These are phyloP conservation scores for Phalaenopsis equestris DNA, from an alignment of 106 monocot species.

Conservation along the genomic window DNA sequence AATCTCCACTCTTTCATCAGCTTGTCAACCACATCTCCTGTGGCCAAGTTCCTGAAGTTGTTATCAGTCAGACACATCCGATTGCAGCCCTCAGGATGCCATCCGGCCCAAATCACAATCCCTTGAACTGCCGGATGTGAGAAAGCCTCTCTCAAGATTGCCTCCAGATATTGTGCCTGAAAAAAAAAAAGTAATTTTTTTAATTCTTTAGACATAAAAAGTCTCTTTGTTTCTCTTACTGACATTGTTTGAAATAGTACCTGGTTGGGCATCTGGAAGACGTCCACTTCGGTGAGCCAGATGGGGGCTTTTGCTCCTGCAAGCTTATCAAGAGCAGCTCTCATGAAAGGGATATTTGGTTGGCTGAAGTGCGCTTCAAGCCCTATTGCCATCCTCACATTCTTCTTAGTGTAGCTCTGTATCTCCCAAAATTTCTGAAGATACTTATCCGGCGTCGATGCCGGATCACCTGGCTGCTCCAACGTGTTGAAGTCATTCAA, in stretches of 20 bases:
- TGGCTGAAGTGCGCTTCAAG: constrained; percentile 56
- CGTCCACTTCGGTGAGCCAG: constrained; percentile 88
- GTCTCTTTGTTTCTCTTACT: not conserved
- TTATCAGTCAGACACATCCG: constrained; percentile 77
- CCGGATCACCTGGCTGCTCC: constrained; percentile 37
- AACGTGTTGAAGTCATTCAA: constrained; percentile 79
- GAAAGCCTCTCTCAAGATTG: constrained; percentile 62
- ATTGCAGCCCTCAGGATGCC: constrained; percentile 50
- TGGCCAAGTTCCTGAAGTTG: constrained; percentile 62
- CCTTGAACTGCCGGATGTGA: constrained; percentile 66
- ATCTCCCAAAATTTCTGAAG: constrained; percentile 49
- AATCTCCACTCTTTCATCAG: constrained; percentile 46
- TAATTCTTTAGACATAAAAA: too few relatives aligned
- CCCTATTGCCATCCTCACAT: constrained; percentile 43
- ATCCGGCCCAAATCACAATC: constrained; percentile 69
- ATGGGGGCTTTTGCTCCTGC: constrained; percentile 41
- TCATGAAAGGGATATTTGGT: constrained; percentile 62
- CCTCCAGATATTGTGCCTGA: constrained; percentile 51
- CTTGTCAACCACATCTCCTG: constrained; percentile 68
- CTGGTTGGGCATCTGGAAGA: constrained; percentile 24
- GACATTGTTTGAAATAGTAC: constrained; percentile 9
- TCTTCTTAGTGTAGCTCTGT: constrained; percentile 3
- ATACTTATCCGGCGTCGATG: constrained; percentile 32
- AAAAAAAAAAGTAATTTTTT: not conserved
- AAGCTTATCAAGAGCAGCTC: constrained; percentile 57